Evolutionary conservation across 2,329 filamentous ascomycete species (phyloP), one percentile per base, ranked within the genome.

Genomic region (Lachnellula subtilissima): DNA sequence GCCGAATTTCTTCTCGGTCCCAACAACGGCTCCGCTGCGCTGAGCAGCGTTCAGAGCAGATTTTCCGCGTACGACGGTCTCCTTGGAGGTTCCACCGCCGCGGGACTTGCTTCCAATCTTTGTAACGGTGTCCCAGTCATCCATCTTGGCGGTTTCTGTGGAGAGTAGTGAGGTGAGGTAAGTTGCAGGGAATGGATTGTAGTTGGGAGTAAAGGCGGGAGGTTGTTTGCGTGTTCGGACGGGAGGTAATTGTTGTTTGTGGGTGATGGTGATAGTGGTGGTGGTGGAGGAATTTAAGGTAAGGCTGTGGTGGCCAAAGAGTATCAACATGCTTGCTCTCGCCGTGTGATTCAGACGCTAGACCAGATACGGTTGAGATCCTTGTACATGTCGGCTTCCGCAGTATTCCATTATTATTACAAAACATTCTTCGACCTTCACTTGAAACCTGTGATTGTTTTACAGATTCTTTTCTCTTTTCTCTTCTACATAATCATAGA

Each of bases 71-170:
- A 97, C 82, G 66, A 97, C 92, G 3, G 88, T 95, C 81, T 97
- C 91, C 66, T 90, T 89, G 65, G 83, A 78, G 56, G 75, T 81
- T 66, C 86, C 88, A 64, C 85, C 82, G 63, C 84, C 82, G 69
- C 85, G 85, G 70, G 82, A 83, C 76, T 89, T 93, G 83, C 85
- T 90, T 70, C 94, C 94, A 71, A 99, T 97, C 82, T 94, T 96
- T 76, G 91, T 96, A 67, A 88, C 85, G 65, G 77, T 75, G 68
- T 96, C 88, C 92, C 93, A 97, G 70, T 96, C 91, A 70, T 83
- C 79, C 85, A 84, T 82, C 65, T 66, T 74, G 66, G 59, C 46
- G 48, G 42, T 28, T 47, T 15, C 3, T 45, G 15, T 52, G 19
- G 43, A 12, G 8, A 3, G 4, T 19, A 32, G 36, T 37, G 42